Evolutionary conservation across 805 yeast species (phyloP).

Genomic region (Yarrowia bubula): DNA sequence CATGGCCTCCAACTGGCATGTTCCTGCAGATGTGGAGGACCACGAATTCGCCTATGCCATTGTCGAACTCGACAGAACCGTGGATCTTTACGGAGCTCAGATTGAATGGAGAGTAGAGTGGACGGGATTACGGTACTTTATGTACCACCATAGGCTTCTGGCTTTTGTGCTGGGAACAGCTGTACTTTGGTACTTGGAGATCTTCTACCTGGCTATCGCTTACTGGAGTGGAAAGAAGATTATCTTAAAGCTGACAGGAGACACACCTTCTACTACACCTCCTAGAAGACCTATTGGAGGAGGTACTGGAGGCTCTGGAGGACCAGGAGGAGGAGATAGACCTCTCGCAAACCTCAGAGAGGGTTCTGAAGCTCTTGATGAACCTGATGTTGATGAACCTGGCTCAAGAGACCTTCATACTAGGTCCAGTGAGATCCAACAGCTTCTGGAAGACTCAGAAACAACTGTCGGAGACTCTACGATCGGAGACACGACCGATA

Average conservation of each 20-base stretch:
- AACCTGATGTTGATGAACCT: background rate
- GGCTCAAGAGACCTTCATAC: background rate
- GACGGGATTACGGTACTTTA: conserved; percentile 38
- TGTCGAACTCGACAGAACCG: conserved; percentile 34
- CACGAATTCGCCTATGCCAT: conserved; percentile 29
- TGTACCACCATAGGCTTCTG: conserved; percentile 35
- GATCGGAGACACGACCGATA: background rate
- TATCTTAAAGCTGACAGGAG: background rate
- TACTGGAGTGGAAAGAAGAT: conserved; percentile 6
- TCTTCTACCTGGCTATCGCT: background rate
- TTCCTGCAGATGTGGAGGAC: conserved; percentile 13
- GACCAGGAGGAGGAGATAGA: background rate
- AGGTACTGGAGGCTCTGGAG: background rate
- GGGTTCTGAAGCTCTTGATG: background rate
- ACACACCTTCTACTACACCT: background rate
- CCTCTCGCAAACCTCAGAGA: background rate
- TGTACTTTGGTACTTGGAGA: conserved; percentile 36
- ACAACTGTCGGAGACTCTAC: background rate
- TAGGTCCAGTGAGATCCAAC: conserved; percentile 3
- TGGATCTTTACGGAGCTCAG: conserved; percentile 34
- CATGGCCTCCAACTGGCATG: conserved; percentile 32
- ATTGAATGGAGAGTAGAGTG: conserved; percentile 36
- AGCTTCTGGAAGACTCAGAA: conserved; percentile 17
- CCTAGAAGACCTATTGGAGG: background rate
- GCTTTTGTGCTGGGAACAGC: conserved; percentile 34